phyloP scores from a whole-genome alignment of 169 alveolate species.

The Plasmodium knowlesi region DNA sequence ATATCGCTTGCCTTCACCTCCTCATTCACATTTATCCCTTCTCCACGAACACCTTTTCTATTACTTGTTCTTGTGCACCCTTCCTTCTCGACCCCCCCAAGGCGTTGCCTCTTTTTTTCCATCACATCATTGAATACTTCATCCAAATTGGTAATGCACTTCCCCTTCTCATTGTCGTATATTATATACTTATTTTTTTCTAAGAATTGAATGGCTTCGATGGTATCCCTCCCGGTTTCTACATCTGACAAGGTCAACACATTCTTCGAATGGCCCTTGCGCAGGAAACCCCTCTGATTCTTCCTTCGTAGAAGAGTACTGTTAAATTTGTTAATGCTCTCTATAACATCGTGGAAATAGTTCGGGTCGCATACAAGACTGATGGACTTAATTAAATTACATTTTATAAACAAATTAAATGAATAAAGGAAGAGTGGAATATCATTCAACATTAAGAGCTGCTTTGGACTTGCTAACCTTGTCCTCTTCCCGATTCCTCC shows the following conservation, averaged over 20 bases:
- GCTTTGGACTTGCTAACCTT: slow-evolving; percentile 8
- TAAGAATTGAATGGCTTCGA: background rate
- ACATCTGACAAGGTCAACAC: background rate
- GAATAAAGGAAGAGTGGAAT: slow-evolving; percentile 57
- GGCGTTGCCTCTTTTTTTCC: background rate
- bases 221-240: background rate
- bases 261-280: background rate
- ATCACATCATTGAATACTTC: slow-evolving; percentile 14
- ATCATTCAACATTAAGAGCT: slow-evolving; percentile 24
- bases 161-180: slow-evolving; percentile 51
- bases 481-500: slow-evolving; percentile 70
- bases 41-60: background rate
- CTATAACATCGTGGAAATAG: background rate
- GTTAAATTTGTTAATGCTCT: background rate
- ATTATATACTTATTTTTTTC: slow-evolving; percentile 17
- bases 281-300: background rate
- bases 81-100: background rate
- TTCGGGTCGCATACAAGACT: slow-evolving; percentile 42
- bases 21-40: background rate
- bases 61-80: background rate
- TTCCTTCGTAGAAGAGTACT: slow-evolving; percentile 6
- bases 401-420: slow-evolving; percentile 47
- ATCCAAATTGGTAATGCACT: slow-evolving; percentile 29
- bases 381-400: slow-evolving; percentile 28
- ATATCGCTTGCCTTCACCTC: slow-evolving; percentile 14